A percentile compares a stretch with the other conserved stretches of the same genome.
Conservation (phyloP, 805 yeast species). For the Debaryomyces hansenii region DNA sequence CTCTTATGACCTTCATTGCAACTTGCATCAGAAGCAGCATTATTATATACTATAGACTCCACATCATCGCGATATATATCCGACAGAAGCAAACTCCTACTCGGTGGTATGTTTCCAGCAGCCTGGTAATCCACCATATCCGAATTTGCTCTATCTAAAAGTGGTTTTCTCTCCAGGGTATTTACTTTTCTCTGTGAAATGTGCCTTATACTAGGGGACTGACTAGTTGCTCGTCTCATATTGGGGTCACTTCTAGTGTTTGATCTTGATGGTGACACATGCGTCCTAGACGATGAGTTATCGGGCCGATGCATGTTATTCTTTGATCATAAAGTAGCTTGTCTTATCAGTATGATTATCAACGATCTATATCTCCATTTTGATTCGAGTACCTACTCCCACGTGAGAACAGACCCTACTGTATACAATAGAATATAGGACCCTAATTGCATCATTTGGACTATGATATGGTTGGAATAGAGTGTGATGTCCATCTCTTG, state of each 20-base stretch:
- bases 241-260: constrained; percentile 2
- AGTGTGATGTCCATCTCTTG: no score
- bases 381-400: neutral
- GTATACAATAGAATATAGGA: neutral
- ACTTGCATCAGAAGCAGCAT: neutral
- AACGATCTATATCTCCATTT: no score
- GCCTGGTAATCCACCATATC: neutral
- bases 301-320: neutral
- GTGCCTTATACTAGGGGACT: constrained; percentile 25
- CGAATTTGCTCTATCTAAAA: constrained; percentile 1
- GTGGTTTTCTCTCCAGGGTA: constrained; percentile 5
- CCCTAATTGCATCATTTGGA: no score
- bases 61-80: neutral
- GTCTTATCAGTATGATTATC: no score
- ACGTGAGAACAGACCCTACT: neutral
- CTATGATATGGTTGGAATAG: no score
- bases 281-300: neutral
- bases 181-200: constrained; percentile 23
- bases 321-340: no score
- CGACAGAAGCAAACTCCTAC: neutral
- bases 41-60: neutral
- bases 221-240: constrained; percentile 14
- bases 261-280: neutral
- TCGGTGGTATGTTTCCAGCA: neutral
- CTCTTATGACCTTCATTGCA: neutral